phyloP scores from a whole-genome alignment of 345 rosid species.

The Eutrema yunnanense region DNA sequence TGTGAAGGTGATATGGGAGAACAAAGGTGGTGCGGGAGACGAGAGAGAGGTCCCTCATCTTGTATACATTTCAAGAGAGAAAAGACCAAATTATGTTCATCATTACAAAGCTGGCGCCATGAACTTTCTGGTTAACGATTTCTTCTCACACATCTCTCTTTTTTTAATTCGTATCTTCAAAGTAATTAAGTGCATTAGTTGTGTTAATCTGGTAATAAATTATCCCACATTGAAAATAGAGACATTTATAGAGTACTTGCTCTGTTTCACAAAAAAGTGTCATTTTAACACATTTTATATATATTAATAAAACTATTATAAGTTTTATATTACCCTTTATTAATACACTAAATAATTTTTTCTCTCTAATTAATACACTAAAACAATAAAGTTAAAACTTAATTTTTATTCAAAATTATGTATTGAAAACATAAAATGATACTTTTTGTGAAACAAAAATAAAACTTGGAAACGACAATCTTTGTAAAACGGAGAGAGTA shows the following conservation, averaged over 20 bases:
- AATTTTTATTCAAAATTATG: too few species aligned
- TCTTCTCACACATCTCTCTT: not conserved
- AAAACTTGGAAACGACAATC: too few species aligned
- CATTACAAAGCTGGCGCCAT: slow-evolving; percentile 2
- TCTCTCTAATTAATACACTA: too few species aligned
- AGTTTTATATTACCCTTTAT: too few species aligned
- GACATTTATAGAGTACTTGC: not conserved
- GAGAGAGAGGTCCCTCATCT: not conserved
- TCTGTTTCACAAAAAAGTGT: too few species aligned
- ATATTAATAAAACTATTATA: too few species aligned
- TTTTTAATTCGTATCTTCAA: not conserved
- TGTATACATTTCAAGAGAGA: slow-evolving; percentile 1
- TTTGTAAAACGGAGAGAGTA: too few species aligned
- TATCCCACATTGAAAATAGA: not conserved
- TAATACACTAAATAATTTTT: too few species aligned
- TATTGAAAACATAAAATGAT: too few species aligned
- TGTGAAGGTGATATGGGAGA: not conserved
- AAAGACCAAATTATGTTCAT: not conserved
- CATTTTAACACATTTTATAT: too few species aligned
- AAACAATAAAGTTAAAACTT: too few species aligned
- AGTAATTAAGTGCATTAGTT: not conserved
- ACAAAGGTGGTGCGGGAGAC: not conserved
- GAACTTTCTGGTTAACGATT: not conserved
- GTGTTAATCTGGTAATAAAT: not conserved
- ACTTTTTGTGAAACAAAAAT: too few species aligned